Base-by-base conservation (phyloP, 2,329 filamentous ascomycete species). In the Claviceps spartinae region DNA sequence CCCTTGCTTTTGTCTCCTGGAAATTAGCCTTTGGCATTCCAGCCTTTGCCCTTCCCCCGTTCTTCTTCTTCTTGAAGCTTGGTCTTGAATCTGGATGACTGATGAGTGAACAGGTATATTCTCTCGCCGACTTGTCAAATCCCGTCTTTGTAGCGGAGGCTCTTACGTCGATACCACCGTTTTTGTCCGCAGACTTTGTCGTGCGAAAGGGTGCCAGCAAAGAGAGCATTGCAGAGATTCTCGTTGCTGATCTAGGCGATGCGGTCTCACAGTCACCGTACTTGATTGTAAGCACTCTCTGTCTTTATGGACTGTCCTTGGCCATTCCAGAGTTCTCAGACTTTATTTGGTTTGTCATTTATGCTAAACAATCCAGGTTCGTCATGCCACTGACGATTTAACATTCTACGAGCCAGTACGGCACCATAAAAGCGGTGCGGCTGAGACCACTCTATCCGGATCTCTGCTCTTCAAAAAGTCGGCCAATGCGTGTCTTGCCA, bases 161-260 rank as follows among this genome's bases (percentile, higher is more conserved):
- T 2, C 71, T 97, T 9, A 80, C 83, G 36, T 88, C 86, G 57
- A 76, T 95, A 2, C 88, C 88, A 0, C 82, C 86, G 0, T 75
- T 86, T 9, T 70, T 97, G 26, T 86, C 85, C 1, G 69, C 79
- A 5, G 86, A 91, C 38, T 85, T 83, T 60, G 72, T 79, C 0
- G 72, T 79, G 1, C 80, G 86, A 58, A 81, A 88, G 60, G 82
- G 83, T 47, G 82, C 82, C 22, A 78, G 79, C 7, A 85, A 83
- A 59, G 89, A 93, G 59, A 76, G 72, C 0, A 67, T 98, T 7
- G 79, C 81, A 0, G 91, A 98, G 65, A 78, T 95, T 4, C 63
- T 95, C 7, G 79, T 96, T 5, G 84, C 89, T 37, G 85, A 97
- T 57, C 76, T 98, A 13, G 93, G 93, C 26, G 88, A 95, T 61